Percentiles rank a stretch among this genome's conserved stretches.
phyloP scores from a whole-genome alignment of 2,329 filamentous ascomycete genomes.

The Sporothrix dimorphospora region DNA sequence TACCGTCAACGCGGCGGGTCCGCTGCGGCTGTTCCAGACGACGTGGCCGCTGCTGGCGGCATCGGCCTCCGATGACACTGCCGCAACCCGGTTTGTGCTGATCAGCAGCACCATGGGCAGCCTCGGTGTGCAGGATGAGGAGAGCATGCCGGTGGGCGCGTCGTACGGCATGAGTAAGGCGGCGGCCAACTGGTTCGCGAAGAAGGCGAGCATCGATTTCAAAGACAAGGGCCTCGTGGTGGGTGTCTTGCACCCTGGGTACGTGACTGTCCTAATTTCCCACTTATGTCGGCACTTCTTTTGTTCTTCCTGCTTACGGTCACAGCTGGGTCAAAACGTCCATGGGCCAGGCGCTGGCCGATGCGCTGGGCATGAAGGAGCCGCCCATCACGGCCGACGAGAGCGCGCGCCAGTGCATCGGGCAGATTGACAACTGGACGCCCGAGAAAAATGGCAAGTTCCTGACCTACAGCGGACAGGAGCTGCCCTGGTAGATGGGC shows the following conservation, averaged over 20 bases:
- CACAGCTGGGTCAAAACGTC: conserved; percentile 32
- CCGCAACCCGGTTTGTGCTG: conserved; percentile 35
- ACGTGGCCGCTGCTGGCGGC: conserved; percentile 34
- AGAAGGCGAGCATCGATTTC: conserved; percentile 34
- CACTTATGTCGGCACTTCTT: background rate
- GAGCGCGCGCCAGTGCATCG: conserved; percentile 35
- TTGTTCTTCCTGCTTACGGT: background rate
- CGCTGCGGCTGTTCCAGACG: conserved; percentile 36
- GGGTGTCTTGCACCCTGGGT: conserved; percentile 40
- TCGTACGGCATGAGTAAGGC: conserved; percentile 41
- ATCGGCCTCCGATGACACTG: background rate
- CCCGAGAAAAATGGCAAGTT: conserved; percentile 33
- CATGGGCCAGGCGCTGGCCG: conserved; percentile 38
- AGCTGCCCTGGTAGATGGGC: conserved; percentile 36
- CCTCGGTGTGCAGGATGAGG: conserved; percentile 33
- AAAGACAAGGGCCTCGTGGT: conserved; percentile 35
- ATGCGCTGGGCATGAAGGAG: conserved; percentile 35
- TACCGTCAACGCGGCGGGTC: conserved; percentile 35
- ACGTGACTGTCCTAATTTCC: conserved; percentile 21
- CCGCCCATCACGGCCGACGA: conserved; percentile 35
- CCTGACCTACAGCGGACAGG: conserved; percentile 31
- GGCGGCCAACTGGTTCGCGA: conserved; percentile 38
- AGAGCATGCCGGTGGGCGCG: conserved; percentile 34
- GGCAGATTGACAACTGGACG: conserved; percentile 32
- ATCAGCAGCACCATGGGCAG: conserved; percentile 38